phyloP scores from a whole-genome alignment of 2,329 filamentous ascomycete species.

The Colletotrichum cereale region DNA sequence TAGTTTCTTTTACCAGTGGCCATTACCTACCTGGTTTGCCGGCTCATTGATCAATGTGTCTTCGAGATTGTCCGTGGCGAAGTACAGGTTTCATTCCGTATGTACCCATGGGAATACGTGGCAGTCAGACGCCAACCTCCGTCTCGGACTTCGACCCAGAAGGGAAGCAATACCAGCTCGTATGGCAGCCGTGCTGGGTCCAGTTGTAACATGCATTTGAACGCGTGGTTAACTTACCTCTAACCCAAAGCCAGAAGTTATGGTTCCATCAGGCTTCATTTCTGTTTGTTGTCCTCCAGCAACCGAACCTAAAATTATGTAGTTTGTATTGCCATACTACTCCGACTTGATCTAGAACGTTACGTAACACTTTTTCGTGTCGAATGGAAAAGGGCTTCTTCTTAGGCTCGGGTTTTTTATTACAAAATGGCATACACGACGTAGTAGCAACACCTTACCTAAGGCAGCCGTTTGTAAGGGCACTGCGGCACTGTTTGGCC shows the following conservation, averaged over 20 bases:
- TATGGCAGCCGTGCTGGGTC: no score
- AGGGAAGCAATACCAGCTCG: neutral
- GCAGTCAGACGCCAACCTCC: neutral
- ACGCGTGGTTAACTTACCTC: neutral
- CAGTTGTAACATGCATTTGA: neutral
- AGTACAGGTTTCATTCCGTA: no score
- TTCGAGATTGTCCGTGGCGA: neutral
- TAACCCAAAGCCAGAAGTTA: neutral
- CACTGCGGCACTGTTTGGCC: slow-evolving; percentile 3
- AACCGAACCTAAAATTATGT: neutral
- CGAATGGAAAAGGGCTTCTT: neutral
- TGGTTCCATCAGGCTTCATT: neutral
- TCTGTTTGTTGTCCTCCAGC: neutral
- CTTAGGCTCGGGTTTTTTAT: neutral
- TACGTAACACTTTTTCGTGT: neutral
- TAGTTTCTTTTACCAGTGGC: neutral
- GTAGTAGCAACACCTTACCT: neutral
- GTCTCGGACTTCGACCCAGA: neutral
- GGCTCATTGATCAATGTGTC: neutral
- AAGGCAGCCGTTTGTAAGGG: neutral
- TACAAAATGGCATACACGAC: neutral
- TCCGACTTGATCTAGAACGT: neutral
- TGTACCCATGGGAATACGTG: neutral
- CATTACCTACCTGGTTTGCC: no score
- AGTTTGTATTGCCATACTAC: no score